phyloP scores from a whole-genome alignment of 768 basidiomycete genomes.

The Psilocybe cyanescens region DNA sequence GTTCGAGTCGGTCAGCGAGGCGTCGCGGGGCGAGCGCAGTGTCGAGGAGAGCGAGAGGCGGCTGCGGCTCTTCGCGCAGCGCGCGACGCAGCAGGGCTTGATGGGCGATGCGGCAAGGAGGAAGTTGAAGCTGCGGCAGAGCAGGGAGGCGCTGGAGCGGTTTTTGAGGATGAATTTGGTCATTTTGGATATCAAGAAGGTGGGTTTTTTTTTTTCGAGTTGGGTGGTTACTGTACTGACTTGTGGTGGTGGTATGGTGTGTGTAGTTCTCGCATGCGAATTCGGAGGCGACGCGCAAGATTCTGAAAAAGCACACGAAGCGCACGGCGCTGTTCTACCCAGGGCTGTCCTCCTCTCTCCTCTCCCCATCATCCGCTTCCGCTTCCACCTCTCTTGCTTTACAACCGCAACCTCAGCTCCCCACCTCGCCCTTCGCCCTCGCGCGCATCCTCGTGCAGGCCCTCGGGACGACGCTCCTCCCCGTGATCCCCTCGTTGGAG shows the following conservation, averaged over 20 bases:
- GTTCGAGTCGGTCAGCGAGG: conserved; percentile 75
- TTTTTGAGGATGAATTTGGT: conserved; percentile 81
- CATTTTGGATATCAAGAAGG: conserved; percentile 84
- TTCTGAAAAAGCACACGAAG: conserved; percentile 93
- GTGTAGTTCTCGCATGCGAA: conserved; percentile 80
- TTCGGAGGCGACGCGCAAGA: conserved; percentile 88
- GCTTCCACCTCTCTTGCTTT: conserved; percentile 19
- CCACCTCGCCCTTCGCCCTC: conserved; percentile 26
- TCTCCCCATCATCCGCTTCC: conserved; percentile 9
- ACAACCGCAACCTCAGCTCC: conserved; percentile 20
- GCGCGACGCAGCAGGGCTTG: conserved; percentile 58
- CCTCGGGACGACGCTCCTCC: conserved; percentile 80
- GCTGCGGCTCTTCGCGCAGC: conserved; percentile 63
- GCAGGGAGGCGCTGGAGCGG: conserved; percentile 59
- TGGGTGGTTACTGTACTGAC: background rate
- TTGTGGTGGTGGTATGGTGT: background rate
- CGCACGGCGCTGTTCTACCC: conserved; percentile 81
- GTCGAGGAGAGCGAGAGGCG: conserved; percentile 72
- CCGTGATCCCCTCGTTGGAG: conserved; percentile 77
- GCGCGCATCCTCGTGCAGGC: conserved; percentile 70
- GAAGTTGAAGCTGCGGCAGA: conserved; percentile 60
- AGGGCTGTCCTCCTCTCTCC: conserved; percentile 6
- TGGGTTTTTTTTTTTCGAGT: conserved; percentile 24
- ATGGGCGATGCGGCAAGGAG: conserved; percentile 48
- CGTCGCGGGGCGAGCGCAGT: conserved; percentile 65